Conservation (phyloP, 1,139 yeast genomes). For the Blastobotrys niveus region DNA sequence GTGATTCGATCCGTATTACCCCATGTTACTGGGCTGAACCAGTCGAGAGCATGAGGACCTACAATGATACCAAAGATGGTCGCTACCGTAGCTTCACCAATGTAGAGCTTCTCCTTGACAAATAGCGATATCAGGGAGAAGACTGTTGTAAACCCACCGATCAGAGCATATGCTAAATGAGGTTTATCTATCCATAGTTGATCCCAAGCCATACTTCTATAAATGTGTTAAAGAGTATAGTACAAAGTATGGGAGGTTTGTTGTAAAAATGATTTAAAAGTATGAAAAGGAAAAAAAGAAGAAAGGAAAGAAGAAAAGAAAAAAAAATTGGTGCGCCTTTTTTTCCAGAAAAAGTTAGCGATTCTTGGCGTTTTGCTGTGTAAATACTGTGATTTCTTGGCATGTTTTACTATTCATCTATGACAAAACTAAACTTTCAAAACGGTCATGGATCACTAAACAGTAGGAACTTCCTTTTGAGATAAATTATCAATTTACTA, state of each 20-base stretch:
- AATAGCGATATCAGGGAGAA: conserved; percentile 88
- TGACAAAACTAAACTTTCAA: no score
- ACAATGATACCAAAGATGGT: conserved; percentile 84
- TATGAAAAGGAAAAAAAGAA: not conserved
- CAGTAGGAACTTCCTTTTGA: no score
- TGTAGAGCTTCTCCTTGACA: conserved; percentile 80
- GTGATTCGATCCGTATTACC: conserved; percentile 86
- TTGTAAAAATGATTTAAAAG: not conserved
- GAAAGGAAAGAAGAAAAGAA: not conserved
- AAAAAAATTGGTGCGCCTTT: not conserved
- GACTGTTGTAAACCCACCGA: conserved; percentile 81
- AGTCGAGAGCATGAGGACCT: conserved; percentile 85
- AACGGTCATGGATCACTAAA: no score
- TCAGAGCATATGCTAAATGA: conserved; percentile 87
- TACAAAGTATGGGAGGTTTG: not conserved
- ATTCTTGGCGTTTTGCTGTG: no score
- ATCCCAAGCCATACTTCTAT: conserved; percentile 30
- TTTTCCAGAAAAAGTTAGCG: no score
- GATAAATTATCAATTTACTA: no score
- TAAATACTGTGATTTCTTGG: no score
- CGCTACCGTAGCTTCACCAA: conserved; percentile 92
- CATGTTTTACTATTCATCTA: no score
- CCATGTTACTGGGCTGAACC: conserved; percentile 90
- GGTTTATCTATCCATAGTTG: conserved; percentile 46
- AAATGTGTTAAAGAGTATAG: not conserved